Base-by-base conservation (phyloP, 805 yeast species). In the Barnettozyma botsteinii region DNA sequence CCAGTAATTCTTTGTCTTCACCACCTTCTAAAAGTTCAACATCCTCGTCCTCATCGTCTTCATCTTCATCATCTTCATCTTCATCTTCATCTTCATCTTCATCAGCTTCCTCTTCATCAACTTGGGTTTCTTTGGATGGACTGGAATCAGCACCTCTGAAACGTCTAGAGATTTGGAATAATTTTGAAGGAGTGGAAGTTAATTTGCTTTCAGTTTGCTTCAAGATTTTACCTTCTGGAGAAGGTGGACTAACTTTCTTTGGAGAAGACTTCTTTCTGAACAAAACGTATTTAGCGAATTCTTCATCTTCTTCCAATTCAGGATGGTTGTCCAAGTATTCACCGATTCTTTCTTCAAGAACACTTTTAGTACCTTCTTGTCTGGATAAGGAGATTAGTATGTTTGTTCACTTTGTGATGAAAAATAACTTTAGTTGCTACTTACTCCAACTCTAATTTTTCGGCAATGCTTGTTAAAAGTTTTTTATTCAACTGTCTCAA, bases 401-500 rank as follows among this genome's bases (percentile, higher is more conserved):
- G 7, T 17, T 20, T 19, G 14, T 11, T 31, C 9, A 21, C 15
- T 2, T 31, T 18, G 2, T 31, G n/a, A n/a, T n/a, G n/a, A 13
- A 18, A 10, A 20, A 21, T 31, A 7, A 23, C 27, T 11, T 5
- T 9, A 5, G 9, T 19, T 20, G 15, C 8, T 50, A 46, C 66
- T 19, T 48, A 63, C 68, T 48, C 49, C 38, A 68, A 45, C 22
- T 57, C 57, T 44, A 69, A 60, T 27, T 53, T 56, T 13, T 51
- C 43, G 17, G 71, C 69, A 35, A 69, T 49, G 15, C 55, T 56
- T 40, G 60, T 57, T 37, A 69, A 59, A 18, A 60, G 60, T 24
- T 56, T 52, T 55, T 69, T 69, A 40, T 58, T 64, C 55, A 66
- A 46, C 35, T 52, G 50, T 41, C 57, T 54, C 45, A 67, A 55